phyloP scores from a whole-genome alignment of 257 asterid genomes.

The Primulina tabacum region DNA sequence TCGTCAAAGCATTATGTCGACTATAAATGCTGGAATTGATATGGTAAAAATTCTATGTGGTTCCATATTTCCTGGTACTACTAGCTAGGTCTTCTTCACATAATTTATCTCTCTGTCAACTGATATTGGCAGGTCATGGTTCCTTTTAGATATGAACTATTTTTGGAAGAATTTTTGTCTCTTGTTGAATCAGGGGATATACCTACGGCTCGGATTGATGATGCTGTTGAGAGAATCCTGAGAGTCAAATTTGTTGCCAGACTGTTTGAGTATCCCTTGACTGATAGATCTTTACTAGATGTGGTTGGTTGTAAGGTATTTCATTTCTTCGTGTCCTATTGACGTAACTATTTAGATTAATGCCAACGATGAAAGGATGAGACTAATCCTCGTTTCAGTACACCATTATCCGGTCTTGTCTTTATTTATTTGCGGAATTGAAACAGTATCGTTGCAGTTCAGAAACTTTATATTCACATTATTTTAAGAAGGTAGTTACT shows the following conservation, averaged over 20 bases:
- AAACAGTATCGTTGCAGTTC: conserved; percentile 7
- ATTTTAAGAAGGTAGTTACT: conserved; percentile 9
- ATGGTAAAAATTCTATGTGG: conserved; percentile 46
- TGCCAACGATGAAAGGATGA: conserved; percentile 13
- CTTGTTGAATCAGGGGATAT: conserved; percentile 85
- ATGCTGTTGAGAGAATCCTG: conserved; percentile 89
- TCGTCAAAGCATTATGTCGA: conserved; percentile 44
- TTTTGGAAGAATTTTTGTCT: conserved; percentile 66
- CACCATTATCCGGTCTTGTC: conserved; percentile 17
- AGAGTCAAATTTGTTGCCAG: conserved; percentile 89
- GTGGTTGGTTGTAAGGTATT: conserved; percentile 91
- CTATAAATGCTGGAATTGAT: conserved; percentile 77
- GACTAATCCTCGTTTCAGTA: neutral
- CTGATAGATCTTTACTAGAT: conserved; percentile 77
- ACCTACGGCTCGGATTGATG: conserved; percentile 77
- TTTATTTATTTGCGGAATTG: neutral
- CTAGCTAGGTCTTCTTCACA: conserved; percentile 13
- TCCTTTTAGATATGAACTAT: conserved; percentile 81
- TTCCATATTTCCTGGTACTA: conserved; percentile 15
- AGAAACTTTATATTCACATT: neutral
- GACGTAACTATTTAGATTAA: conserved; percentile 2
- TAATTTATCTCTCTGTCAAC: conserved; percentile 11
- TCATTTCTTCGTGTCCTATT: conserved; percentile 11
- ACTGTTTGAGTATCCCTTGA: conserved; percentile 70
- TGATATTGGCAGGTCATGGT: conserved; percentile 83